These are phyloP conservation scores for Taxillus chinensis DNA, from an alignment of 164 flowering plant species.

Conservation along the genomic window DNA sequence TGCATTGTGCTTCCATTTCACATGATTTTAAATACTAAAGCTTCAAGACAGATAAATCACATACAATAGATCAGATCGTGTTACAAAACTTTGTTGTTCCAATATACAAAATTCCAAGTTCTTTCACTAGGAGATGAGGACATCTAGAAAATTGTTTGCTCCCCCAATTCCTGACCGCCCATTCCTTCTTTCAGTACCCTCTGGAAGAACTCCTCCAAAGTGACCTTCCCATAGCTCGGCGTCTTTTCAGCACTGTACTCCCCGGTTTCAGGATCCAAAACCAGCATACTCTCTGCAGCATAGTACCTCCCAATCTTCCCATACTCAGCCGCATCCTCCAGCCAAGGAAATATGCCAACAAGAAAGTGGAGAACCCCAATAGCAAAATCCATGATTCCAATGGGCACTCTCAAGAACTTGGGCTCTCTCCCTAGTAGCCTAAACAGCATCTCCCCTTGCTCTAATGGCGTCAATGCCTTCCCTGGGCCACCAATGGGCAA, in stretches of 20 bases:
- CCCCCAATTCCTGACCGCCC: constrained; percentile 88
- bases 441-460: constrained; percentile 87
- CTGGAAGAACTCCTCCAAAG: constrained; percentile 79
- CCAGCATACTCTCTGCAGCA: constrained; percentile 88
- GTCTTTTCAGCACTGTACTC: constrained; percentile 77
- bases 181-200: constrained; percentile 80
- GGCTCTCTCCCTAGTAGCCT: constrained; percentile 68
- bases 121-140: not conserved
- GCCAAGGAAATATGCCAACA: constrained; percentile 58
- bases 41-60: constrained; percentile 2
- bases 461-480: constrained; percentile 79
- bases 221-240: constrained; percentile 84
- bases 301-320: constrained; percentile 95
- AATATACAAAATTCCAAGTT: not conserved
- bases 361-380: constrained; percentile 74
- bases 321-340: constrained; percentile 88
- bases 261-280: constrained; percentile 73
- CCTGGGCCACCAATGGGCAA: constrained; percentile 93
- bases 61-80: constrained; percentile 5
- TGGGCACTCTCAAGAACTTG: constrained; percentile 83
- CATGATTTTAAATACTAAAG: not conserved
- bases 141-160: constrained; percentile 54
- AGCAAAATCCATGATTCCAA: constrained; percentile 83
- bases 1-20: not conserved
- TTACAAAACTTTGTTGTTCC: constrained; percentile 11